These are phyloP conservation scores for Bolboschoenoplectus hybrid DNA, from an alignment of 202 grass and related monocot genomes.

Conservation along the genomic window DNA sequence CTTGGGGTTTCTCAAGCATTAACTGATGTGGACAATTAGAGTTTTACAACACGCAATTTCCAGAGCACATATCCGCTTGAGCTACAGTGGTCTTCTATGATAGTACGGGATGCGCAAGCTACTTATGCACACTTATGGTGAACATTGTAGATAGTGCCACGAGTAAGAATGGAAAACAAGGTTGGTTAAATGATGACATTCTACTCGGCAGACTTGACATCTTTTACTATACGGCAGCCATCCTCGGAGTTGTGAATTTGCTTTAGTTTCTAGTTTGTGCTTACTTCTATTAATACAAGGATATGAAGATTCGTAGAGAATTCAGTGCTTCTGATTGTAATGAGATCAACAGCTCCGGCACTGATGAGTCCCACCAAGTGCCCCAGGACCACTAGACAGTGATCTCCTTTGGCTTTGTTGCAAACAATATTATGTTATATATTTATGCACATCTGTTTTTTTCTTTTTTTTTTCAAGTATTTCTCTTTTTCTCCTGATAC, in stretches of 20 bases:
- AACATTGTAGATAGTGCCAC: slow-evolving; percentile 53
- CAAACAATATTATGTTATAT: neutral
- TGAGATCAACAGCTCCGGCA: neutral
- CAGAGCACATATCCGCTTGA: slow-evolving; percentile 69
- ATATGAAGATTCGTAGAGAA: slow-evolving; percentile 19
- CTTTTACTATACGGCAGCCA: slow-evolving; percentile 64
- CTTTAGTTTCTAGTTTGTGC: slow-evolving; percentile 69
- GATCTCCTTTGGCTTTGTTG: neutral
- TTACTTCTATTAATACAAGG: slow-evolving; percentile 66
- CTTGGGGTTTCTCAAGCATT: slow-evolving; percentile 68
- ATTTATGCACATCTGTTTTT: neutral
- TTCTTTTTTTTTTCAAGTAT: neutral
- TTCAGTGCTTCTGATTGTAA: neutral
- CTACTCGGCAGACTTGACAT: slow-evolving; percentile 61
- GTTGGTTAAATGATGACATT: slow-evolving; percentile 66
- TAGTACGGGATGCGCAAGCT: slow-evolving; percentile 51
- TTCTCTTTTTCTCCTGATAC: neutral
- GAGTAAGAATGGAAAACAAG: slow-evolving; percentile 38
- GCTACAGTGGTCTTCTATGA: slow-evolving; percentile 59
- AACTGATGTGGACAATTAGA: slow-evolving; percentile 69
- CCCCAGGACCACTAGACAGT: neutral
- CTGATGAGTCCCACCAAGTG: neutral
- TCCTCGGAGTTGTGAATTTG: slow-evolving; percentile 58
- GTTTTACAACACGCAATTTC: slow-evolving; percentile 86
- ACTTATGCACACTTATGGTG: slow-evolving; percentile 55